Evolutionary conservation across 169 alveolate species (phyloP).

Genomic region (Babesia sp.): DNA sequence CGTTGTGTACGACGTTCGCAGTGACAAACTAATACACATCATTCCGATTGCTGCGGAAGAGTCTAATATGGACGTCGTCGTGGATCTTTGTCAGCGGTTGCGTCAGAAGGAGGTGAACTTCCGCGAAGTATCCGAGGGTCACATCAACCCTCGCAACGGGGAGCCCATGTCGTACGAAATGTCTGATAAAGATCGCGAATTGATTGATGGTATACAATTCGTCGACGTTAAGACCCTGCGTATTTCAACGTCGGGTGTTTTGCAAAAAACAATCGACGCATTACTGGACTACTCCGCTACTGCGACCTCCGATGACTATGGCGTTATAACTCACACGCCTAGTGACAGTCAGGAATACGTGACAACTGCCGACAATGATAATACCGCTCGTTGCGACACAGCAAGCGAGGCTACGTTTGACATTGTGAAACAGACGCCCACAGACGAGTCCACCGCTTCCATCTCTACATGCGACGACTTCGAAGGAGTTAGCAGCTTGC

Average conservation of each 20-base stretch:
- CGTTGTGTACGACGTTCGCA: slow-evolving; percentile 67
- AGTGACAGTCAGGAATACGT: neutral
- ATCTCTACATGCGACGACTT: slow-evolving; percentile 10
- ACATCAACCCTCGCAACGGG: slow-evolving; percentile 41
- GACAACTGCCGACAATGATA: neutral
- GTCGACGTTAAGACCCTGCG: neutral
- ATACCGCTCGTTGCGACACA: no score
- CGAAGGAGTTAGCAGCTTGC: neutral
- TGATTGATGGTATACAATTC: slow-evolving; percentile 19
- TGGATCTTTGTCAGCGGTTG: slow-evolving; percentile 8
- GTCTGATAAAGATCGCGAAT: slow-evolving; percentile 21
- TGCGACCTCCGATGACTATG: neutral
- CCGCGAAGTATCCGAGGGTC: slow-evolving; percentile 26
- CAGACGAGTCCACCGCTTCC: slow-evolving; percentile 6
- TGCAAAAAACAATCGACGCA: neutral
- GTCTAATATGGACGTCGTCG: slow-evolving; percentile 15
- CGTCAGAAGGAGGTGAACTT: slow-evolving; percentile 13
- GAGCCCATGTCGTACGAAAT: slow-evolving; percentile 13
- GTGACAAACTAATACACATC: slow-evolving; percentile 38
- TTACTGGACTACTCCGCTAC: neutral
- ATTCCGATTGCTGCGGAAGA: slow-evolving; percentile 10
- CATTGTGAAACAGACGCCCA: neutral
- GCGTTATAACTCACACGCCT: neutral
- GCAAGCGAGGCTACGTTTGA: no score
- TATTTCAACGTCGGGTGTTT: neutral